These are phyloP conservation scores for Apiospora rasikravindrae DNA, from an alignment of 2,329 filamentous ascomycete genomes.

Conservation along the genomic window DNA sequence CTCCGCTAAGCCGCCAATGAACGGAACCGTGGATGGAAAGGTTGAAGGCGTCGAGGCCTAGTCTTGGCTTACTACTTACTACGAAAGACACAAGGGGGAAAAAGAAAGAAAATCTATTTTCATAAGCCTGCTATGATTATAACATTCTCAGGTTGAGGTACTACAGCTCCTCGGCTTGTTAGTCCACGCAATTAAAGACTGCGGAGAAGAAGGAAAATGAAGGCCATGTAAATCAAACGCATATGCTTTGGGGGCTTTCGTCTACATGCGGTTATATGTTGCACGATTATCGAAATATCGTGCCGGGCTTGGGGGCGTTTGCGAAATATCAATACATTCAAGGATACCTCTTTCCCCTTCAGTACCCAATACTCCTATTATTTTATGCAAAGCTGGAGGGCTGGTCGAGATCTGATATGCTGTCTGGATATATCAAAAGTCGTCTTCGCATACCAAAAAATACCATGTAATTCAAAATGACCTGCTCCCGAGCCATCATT, in stretches of 20 bases:
- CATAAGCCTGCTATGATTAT: not conserved
- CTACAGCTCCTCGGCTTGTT: not conserved
- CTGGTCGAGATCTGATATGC: not conserved
- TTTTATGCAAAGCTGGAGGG: not conserved
- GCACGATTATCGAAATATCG: not conserved
- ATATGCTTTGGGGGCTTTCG: not conserved
- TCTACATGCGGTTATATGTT: not conserved
- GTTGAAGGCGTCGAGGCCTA: conserved; percentile 38
- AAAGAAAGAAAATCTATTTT: not conserved
- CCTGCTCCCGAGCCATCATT: no score
- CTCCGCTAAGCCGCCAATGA: conserved; percentile 43
- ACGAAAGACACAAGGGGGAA: no score
- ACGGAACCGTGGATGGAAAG: conserved; percentile 50
- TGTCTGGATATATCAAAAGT: no score
- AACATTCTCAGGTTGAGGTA: not conserved
- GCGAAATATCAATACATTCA: not conserved
- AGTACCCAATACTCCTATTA: not conserved
- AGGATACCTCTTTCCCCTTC: not conserved
- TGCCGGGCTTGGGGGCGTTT: not conserved
- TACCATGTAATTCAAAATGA: no score
- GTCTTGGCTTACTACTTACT: no score
- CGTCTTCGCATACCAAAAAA: no score
- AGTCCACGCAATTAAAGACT: not conserved
- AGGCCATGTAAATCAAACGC: not conserved
- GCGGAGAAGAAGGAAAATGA: not conserved